Evolutionary conservation across 371 early-diverging fungal genomes (phyloP).

Genomic region (Batkoa obscura): DNA sequence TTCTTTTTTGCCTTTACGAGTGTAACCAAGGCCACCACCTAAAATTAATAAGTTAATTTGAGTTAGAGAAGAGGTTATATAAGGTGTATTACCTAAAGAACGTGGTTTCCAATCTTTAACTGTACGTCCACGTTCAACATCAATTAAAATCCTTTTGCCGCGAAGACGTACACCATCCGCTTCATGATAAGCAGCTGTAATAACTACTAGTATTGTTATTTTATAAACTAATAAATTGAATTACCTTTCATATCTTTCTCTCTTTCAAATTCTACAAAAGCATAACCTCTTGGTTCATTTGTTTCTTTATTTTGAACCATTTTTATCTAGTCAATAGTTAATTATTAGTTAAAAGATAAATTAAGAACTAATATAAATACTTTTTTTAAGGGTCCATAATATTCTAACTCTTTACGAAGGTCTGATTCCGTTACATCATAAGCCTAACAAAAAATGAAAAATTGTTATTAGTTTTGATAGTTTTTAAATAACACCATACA

Average conservation of each 20-base stretch:
- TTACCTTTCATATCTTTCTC: slow-evolving; percentile 76
- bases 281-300: slow-evolving; percentile 74
- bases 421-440: slow-evolving; percentile 66
- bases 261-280: slow-evolving; percentile 86
- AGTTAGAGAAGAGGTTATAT: too few species aligned
- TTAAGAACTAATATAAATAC: slow-evolving; percentile 30
- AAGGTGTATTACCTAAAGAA: slow-evolving; percentile 31
- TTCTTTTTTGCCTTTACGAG: slow-evolving; percentile 41
- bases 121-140: slow-evolving; percentile 92
- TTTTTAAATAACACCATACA: slow-evolving; percentile 13
- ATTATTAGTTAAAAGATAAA: neutral
- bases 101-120: slow-evolving; percentile 90
- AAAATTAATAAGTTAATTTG: slow-evolving; percentile 6
- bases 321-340: slow-evolving; percentile 26
- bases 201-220: neutral
- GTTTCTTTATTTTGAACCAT: slow-evolving; percentile 38
- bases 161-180: slow-evolving; percentile 77
- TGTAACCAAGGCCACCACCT: slow-evolving; percentile 82
- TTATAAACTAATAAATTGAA: neutral
- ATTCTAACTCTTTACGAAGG: slow-evolving; percentile 58
- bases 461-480: neutral
- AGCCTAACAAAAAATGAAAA: slow-evolving; percentile 19
- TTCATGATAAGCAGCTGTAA: slow-evolving; percentile 59
- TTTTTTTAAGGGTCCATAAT: slow-evolving; percentile 62
- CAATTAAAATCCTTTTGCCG: slow-evolving; percentile 73